Evolutionary conservation across 2,329 filamentous ascomycete species (phyloP).

Genomic region (Penicillium sp.): DNA sequence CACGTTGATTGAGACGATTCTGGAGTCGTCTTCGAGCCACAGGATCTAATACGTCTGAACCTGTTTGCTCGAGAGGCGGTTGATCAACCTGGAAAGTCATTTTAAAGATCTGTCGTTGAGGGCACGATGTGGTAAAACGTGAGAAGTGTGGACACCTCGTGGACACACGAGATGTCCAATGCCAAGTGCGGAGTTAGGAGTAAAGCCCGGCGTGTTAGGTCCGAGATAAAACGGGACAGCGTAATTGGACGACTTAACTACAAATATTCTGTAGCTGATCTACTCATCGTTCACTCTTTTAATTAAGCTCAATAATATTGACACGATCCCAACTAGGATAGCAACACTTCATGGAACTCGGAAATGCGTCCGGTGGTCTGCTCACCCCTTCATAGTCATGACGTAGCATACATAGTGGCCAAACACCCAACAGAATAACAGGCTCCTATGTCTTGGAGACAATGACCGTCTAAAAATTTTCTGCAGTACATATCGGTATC

Average conservation of each 20-base stretch:
- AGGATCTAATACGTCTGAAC: conserved; percentile 2
- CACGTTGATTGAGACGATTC: conserved; percentile 24
- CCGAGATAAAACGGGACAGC: neutral
- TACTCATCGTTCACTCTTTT: neutral
- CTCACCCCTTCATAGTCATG: neutral
- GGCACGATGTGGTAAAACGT: neutral
- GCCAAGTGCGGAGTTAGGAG: neutral
- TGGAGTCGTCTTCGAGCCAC: conserved; percentile 15
- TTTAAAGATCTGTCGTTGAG: neutral
- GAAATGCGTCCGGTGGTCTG: neutral
- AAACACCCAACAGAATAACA: neutral
- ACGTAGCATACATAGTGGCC: neutral
- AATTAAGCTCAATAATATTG: no score
- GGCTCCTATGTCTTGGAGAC: neutral
- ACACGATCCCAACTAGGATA: neutral
- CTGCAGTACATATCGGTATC: neutral
- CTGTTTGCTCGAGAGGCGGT: neutral
- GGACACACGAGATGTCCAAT: neutral
- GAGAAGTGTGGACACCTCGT: neutral
- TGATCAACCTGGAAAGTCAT: neutral
- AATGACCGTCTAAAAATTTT: neutral
- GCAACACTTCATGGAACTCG: neutral
- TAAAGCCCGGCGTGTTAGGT: neutral
- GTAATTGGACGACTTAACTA: neutral
- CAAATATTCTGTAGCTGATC: neutral